These are phyloP conservation scores for Kodamaea leandrae DNA, from an alignment of 805 yeast species.

Conservation along the genomic window DNA sequence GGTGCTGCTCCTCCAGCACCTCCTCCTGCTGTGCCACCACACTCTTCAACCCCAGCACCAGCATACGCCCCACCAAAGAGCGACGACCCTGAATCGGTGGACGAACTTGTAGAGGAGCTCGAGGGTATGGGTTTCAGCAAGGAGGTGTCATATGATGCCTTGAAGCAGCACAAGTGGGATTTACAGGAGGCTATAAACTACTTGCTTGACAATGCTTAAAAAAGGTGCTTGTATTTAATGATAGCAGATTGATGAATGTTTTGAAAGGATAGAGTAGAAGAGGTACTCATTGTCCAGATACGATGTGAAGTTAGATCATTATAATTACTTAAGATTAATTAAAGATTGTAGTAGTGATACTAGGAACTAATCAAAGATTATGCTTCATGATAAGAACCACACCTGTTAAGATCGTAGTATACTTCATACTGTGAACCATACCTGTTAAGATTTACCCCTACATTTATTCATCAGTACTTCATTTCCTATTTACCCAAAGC, in stretches of 20 bases:
- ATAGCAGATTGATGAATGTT: constrained; percentile 11
- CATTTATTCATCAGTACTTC: no score
- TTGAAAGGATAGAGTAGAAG: background rate
- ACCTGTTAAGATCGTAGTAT: no score
- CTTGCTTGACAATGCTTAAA: constrained; percentile 66
- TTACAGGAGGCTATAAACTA: constrained; percentile 85
- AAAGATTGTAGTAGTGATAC: no score
- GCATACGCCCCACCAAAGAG: constrained; percentile 10
- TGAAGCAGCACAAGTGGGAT: constrained; percentile 68
- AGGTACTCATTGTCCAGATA: no score
- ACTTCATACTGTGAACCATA: constrained; percentile 3
- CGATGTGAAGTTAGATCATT: no score
- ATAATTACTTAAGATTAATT: no score
- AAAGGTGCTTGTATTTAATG: constrained; percentile 4
- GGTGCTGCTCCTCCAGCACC: constrained; percentile 8
- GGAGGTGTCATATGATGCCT: constrained; percentile 63
- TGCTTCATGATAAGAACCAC: no score
- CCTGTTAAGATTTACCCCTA: no score
- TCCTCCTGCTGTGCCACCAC: background rate
- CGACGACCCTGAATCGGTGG: constrained; percentile 29
- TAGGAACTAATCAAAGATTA: no score
- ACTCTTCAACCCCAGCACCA: constrained; percentile 7
- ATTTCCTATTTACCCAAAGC: constrained; percentile 11
- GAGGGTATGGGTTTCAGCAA: constrained; percentile 86
- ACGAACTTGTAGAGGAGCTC: constrained; percentile 69